Evolutionary conservation across 2,329 filamentous ascomycete species (phyloP), one percentile per base, ranked within the genome.

Genomic region (Simplicillium sp.): DNA sequence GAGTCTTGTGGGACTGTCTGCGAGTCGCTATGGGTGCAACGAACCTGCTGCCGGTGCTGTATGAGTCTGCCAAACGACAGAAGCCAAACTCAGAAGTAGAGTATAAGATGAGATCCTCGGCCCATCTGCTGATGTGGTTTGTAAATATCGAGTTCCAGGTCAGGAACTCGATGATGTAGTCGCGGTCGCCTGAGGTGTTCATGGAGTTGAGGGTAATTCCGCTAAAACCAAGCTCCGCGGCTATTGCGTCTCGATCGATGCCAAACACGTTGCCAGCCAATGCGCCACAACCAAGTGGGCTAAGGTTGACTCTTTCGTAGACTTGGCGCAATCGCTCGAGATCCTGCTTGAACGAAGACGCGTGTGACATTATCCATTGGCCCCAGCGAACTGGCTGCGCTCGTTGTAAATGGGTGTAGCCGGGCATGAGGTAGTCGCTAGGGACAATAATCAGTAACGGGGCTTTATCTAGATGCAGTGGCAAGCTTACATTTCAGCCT

Each of bases 101-200:
- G 67, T 90, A 92, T 55, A 94, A 75, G 64, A 94, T 94, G 45
- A 94, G 66, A 57, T 95, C 88, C 64, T 94, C 86, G 4, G 82
- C 77, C 77, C 80, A 85, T 44, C 82, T 76, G 33, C 75, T 81
- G 46, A 87, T 69, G 59, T 87, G 83, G 44, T 73, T 71, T 73
- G 82, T 86, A 47, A 87, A 68, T 47, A 78, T 78, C 16, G 73
- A 72, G 12, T 75, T 77, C 80, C 82, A 87, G 56, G 80, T 75
- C 60, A 87, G 73, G 3, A 75, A 79, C 60, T 87, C 83, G 48
- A 82, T 72, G 5, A 84, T 73, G 48, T 86, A 87, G 53, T 87
- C 83, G 11, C 83, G 73, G 55, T 87, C 82, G 9, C 68, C 80
- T 7, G 84, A 80, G 29, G 77, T 77, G 34, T 76, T 74, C 71